Base-by-base conservation (phyloP, 139 green algal species). In the Volvox africanus region DNA sequence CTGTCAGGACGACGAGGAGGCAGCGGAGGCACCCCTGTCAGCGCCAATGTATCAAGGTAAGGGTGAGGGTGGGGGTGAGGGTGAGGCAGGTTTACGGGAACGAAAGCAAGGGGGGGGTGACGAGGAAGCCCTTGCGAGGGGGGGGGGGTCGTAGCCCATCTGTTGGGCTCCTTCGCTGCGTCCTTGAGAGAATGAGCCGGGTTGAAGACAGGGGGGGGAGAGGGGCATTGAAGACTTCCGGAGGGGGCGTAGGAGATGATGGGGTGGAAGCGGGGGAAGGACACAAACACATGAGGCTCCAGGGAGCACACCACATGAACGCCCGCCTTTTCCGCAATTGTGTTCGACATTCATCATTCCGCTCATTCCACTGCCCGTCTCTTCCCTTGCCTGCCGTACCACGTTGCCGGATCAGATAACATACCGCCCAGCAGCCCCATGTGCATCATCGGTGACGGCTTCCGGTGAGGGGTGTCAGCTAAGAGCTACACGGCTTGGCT, bases 381-480 rank as follows among this genome's bases (percentile, higher is more conserved):
- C 5, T 30, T 36, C 37, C 71, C 16, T 37, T 79, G 14, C 71
- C 71, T 36, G 28, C 71, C 33, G 2, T 30, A n/a, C 33, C 21
- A 5, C 16, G 16, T 30, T 73, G 65, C 78, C 55, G 11, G 5
- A 9, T 35, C 75, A 92, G 88, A 62, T 62, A 92, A 92, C 80
- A 35, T n/a, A 20, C 36, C 88, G 21, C 88, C 88, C 36, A 88
- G 35, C 65, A 37, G 61, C 32, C 36, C 26, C 65, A 81, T 92
- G 78, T 92, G 88, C 80, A 44, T 92, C 18, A 36, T 82, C 0
- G 61, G 36, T 13, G 88, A 92, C 65, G 32, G 3, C 24, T 87
- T 92, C 26, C 61, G 61, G 88, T 83, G 55, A 50, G n/a, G n/a
- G n/a, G n/a, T n/a, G n/a, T n/a, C n/a, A n/a, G 36, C 14, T 32